These are phyloP conservation scores for Coccomyxa sp. DNA, from an alignment of 139 green algal genomes.

Conservation along the genomic window DNA sequence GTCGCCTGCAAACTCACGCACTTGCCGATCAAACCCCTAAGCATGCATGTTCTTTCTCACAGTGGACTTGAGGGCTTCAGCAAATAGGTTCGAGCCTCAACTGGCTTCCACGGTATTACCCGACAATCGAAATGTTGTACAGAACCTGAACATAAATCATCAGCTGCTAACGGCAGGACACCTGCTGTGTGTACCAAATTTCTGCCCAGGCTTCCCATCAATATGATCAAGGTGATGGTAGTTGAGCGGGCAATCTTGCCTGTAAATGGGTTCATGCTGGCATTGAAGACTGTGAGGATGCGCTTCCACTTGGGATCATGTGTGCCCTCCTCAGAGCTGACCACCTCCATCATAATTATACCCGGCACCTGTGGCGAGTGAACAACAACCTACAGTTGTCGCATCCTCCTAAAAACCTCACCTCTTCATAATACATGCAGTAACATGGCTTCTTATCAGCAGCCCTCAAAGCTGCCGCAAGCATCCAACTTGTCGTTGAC, in stretches of 20 bases:
- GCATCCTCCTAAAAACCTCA: too few relatives aligned
- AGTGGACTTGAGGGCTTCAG: neutral
- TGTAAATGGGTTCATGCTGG: neutral
- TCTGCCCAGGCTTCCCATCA: neutral
- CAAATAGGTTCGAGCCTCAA: too few relatives aligned
- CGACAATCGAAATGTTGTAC: neutral
- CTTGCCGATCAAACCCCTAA: neutral
- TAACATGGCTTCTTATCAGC: neutral
- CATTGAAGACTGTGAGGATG: neutral
- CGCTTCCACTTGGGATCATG: neutral
- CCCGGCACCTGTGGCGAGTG: conserved; percentile 38
- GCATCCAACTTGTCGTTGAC: too few relatives aligned
- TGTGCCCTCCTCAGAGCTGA: conserved; percentile 29
- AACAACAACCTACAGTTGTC: neutral
- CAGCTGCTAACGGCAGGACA: neutral
- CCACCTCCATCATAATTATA: conserved; percentile 62
- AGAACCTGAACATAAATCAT: too few relatives aligned
- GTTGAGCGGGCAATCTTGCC: neutral
- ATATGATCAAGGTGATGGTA: neutral
- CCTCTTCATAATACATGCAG: too few relatives aligned
- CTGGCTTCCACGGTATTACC: too few relatives aligned
- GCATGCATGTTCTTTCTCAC: too few relatives aligned
- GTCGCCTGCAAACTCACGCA: neutral
- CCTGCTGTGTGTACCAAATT: neutral
- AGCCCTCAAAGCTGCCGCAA: neutral